Conservation (phyloP, 2,329 filamentous ascomycete genomes). For the Ceratocystiopsis sp. region DNA sequence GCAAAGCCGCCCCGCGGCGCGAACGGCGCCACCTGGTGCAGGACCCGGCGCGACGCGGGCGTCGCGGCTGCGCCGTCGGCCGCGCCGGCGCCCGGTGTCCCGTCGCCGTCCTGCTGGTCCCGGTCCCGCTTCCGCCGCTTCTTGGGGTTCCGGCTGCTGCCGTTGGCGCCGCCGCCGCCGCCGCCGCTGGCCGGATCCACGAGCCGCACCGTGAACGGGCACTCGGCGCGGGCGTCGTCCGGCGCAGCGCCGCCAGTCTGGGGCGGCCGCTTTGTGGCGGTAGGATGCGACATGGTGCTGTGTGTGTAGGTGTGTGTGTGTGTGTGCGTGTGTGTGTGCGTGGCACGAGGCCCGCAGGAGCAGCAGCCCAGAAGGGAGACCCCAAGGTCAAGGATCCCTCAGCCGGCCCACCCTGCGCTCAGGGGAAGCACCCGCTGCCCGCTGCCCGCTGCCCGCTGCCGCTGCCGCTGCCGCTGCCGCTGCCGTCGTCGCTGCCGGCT, state of each 20-base stretch:
- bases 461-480: too few relatives aligned
- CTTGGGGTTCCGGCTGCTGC: conserved; percentile 14
- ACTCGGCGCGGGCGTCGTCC: conserved; percentile 37
- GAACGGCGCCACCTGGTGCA: conserved; percentile 37
- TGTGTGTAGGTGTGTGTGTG: too few relatives aligned
- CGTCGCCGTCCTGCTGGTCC: conserved; percentile 1
- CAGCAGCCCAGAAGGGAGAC: too few relatives aligned
- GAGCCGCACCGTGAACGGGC: conserved; percentile 31
- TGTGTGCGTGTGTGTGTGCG: too few relatives aligned
- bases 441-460: too few relatives aligned
- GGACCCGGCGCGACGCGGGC: conserved; percentile 19
- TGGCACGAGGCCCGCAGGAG: too few relatives aligned
- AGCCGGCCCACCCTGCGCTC: too few relatives aligned
- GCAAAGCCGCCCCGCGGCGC: conserved; percentile 36
- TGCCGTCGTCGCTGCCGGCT: too few relatives aligned
- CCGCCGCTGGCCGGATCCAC: conserved; percentile 18
- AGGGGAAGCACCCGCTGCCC: too few relatives aligned
- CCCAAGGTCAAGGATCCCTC: too few relatives aligned
- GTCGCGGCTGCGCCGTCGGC: conserved; percentile 22
- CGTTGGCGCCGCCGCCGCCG: conserved; percentile 12
- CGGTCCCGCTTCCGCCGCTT: conserved; percentile 24
- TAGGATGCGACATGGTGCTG: conserved; percentile 5
- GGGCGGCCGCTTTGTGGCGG: conserved; percentile 29
- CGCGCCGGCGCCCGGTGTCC: conserved; percentile 6
- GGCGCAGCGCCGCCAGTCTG: conserved; percentile 17